Conservation (phyloP, 176 grass and related monocot genomes). For the Phoenix roebelenii region DNA sequence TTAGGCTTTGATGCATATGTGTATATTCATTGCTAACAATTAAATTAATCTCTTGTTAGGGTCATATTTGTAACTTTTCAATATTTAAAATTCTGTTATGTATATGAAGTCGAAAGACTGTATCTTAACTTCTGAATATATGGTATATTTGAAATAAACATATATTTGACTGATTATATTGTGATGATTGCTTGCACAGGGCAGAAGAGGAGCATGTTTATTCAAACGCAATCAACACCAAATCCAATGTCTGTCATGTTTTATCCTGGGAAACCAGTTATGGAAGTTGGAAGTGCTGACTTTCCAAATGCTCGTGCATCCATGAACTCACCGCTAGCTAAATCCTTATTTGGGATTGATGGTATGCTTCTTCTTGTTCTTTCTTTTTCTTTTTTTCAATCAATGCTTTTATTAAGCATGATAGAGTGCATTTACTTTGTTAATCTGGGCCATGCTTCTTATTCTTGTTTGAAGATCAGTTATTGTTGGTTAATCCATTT, state of each 20-base stretch:
- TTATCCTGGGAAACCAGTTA: conserved; percentile 84
- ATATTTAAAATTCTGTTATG: no score
- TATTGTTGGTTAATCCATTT: no score
- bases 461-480: no score
- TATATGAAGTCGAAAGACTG: no score
- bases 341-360: conserved; percentile 67
- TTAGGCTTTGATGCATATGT: no score
- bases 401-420: neutral
- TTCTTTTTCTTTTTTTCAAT: neutral
- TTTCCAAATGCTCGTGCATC: conserved; percentile 69
- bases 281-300: conserved; percentile 95
- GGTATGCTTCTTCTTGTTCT: conserved; percentile 28
- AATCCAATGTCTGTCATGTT: conserved; percentile 97
- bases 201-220: conserved; percentile 95
- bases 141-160: neutral
- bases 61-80: no score
- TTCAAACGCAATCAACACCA: conserved; percentile 82
- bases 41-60: no score
- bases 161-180: neutral
- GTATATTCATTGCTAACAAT: no score
- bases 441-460: neutral
- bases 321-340: conserved; percentile 79
- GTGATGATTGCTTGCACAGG: conserved; percentile 28
- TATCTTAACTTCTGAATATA: neutral
- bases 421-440: neutral